Conservation (phyloP, 768 basidiomycete genomes). For the Boletus vinaceobasis region DNA sequence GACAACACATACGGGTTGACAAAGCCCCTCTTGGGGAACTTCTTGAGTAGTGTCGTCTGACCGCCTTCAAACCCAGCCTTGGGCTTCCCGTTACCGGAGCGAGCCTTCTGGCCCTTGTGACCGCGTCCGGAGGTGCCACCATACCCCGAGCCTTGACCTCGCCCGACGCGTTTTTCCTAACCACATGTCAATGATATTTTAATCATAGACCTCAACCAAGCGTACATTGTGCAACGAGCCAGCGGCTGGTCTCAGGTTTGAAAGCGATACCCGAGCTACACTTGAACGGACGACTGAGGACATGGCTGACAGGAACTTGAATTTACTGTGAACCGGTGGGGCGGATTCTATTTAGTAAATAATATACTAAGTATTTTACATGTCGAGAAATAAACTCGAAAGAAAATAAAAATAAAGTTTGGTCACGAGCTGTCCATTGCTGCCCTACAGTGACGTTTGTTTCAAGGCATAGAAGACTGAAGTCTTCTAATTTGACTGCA, state of each 20-base stretch:
- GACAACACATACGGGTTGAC: conserved; percentile 71
- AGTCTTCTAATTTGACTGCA: neutral
- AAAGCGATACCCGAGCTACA: conserved; percentile 51
- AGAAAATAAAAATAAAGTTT: neutral
- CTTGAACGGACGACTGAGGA: conserved; percentile 34
- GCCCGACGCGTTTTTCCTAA: conserved; percentile 91
- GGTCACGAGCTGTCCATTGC: neutral
- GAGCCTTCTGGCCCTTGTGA: conserved; percentile 93
- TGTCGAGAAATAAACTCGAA: neutral
- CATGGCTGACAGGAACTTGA: conserved; percentile 23
- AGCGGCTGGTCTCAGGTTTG: conserved; percentile 66
- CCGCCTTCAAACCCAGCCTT: conserved; percentile 91
- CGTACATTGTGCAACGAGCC: conserved; percentile 68
- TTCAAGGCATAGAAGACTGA: neutral
- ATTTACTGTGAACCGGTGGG: neutral
- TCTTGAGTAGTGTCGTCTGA: conserved; percentile 87
- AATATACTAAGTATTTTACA: neutral
- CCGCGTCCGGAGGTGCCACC: conserved; percentile 94
- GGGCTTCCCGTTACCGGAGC: conserved; percentile 82
- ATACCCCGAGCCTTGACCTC: conserved; percentile 87
- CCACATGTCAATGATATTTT: conserved; percentile 7
- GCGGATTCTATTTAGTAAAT: neutral
- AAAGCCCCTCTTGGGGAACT: conserved; percentile 93
- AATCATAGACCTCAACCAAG: neutral
- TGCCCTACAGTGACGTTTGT: too few species aligned